Evolutionary conservation across 495 filamentous ascomycete species (phyloP).

Genomic region (Entonaema liquescens): DNA sequence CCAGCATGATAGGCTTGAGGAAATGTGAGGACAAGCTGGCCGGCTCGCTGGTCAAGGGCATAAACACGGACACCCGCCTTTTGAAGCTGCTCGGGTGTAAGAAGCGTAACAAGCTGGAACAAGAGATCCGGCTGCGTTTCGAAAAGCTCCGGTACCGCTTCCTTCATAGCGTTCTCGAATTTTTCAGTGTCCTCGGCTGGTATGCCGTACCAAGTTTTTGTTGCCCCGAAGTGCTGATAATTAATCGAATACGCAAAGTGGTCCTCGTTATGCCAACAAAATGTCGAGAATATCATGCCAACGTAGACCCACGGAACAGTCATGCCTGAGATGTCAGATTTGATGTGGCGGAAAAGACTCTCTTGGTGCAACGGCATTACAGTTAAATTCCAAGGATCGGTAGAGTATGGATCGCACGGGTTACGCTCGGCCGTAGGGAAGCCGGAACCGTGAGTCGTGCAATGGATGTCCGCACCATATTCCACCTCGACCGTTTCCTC

Average conservation of each 20-base stretch:
- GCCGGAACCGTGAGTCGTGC: conserved; percentile 95
- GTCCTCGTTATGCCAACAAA: conserved; percentile 99
- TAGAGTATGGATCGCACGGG: conserved; percentile 83
- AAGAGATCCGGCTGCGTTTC: conserved; percentile 96
- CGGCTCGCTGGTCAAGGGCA: conserved; percentile 91
- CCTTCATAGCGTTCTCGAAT: conserved; percentile 93
- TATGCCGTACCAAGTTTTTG: conserved; percentile 99
- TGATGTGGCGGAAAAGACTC: conserved; percentile 95
- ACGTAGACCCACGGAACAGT: conserved; percentile 99
- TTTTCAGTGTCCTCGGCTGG: conserved; percentile 91
- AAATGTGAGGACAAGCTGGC: conserved; percentile 95
- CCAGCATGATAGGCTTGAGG: conserved; percentile 92
- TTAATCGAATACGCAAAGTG: conserved; percentile 98
- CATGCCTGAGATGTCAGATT: conserved; percentile 99
- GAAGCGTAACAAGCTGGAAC: conserved; percentile 94
- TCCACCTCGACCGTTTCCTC: conserved; percentile 98
- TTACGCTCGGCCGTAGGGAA: conserved; percentile 96
- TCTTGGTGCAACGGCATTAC: conserved; percentile 89
- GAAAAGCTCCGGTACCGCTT: conserved; percentile 95
- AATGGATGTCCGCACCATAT: conserved; percentile 98
- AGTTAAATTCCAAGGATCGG: conserved; percentile 96
- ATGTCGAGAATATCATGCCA: conserved; percentile 99
- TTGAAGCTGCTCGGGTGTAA: conserved; percentile 92
- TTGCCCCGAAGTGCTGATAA: conserved; percentile 98
- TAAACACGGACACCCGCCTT: conserved; percentile 94